Percentiles rank a stretch among this genome's conserved stretches.
These are phyloP conservation scores for Peribolospora baueri DNA, from an alignment of 768 basidiomycete genomes.

Conservation along the genomic window DNA sequence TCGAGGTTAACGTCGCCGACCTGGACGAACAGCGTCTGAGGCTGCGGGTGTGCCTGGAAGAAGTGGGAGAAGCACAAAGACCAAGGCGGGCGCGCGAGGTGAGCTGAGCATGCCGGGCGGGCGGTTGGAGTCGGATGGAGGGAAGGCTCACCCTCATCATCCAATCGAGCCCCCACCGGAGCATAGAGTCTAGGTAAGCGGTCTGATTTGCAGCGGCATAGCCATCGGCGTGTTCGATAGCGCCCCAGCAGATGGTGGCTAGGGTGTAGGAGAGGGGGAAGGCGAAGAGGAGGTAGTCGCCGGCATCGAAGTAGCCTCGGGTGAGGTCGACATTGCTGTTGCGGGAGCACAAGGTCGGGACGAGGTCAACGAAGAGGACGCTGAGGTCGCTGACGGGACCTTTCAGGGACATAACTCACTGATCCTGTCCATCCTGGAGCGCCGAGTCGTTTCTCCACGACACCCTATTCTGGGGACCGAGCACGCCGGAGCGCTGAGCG, in stretches of 20 bases:
- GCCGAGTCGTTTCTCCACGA: constrained; percentile 68
- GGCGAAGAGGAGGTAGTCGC: constrained; percentile 23
- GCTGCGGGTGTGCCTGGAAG: constrained; percentile 48
- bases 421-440: constrained; percentile 49
- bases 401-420: constrained; percentile 20
- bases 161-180: constrained; percentile 82
- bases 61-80: neutral
- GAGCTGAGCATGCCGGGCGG: neutral
- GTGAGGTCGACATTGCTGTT: constrained; percentile 30
- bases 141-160: constrained; percentile 44
- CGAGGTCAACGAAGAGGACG: too few species aligned
- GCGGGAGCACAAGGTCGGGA: too few species aligned
- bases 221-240: constrained; percentile 55
- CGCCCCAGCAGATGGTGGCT: constrained; percentile 77
- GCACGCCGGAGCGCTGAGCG: constrained; percentile 57
- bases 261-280: constrained; percentile 42
- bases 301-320: constrained; percentile 83
- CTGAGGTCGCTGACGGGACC: too few species aligned
- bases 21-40: constrained; percentile 49
- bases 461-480: constrained; percentile 46
- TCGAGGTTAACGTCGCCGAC: constrained; percentile 42
- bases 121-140: neutral
- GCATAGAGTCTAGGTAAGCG: constrained; percentile 66
- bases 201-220: constrained; percentile 73
- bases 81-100: neutral